These are phyloP conservation scores for Taphrina pruni DNA, from an alignment of 1,139 yeast species.

Conservation along the genomic window DNA sequence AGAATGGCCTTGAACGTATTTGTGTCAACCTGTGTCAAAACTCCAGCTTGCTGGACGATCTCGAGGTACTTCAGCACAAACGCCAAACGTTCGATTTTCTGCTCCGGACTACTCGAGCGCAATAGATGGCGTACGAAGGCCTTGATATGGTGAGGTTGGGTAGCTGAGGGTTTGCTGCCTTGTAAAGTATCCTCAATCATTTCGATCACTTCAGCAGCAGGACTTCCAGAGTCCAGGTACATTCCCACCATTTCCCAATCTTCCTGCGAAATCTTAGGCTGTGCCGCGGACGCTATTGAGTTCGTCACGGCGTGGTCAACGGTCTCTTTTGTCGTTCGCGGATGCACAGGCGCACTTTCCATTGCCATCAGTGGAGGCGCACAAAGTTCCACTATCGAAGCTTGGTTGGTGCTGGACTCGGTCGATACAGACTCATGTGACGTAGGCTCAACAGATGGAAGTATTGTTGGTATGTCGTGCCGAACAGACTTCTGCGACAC, in stretches of 20 bases:
- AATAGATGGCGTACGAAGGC: neutral
- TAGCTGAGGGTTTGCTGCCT: neutral
- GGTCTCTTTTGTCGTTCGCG: neutral
- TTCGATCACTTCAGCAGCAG: conserved; percentile 2
- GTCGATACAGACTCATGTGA: neutral
- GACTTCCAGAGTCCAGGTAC: conserved; percentile 4
- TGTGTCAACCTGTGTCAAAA: neutral
- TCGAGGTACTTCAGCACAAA: conserved; percentile 7
- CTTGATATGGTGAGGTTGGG: neutral
- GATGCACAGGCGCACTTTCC: neutral
- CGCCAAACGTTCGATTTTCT: neutral
- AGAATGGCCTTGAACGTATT: neutral
- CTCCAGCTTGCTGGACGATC: neutral
- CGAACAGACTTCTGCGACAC: neutral
- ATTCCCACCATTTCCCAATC: conserved; percentile 21
- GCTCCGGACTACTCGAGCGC: neutral
- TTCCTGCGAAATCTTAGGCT: neutral
- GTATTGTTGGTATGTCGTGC: neutral
- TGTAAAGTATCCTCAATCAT: conserved; percentile 11
- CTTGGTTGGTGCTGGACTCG: neutral
- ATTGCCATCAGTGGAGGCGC: neutral
- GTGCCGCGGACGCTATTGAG: neutral
- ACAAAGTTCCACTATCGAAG: neutral
- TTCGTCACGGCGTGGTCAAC: neutral
- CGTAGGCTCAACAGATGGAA: neutral